Evolutionary conservation across 2,329 filamentous ascomycete species (phyloP).

Genomic region (Lachnellula arida): DNA sequence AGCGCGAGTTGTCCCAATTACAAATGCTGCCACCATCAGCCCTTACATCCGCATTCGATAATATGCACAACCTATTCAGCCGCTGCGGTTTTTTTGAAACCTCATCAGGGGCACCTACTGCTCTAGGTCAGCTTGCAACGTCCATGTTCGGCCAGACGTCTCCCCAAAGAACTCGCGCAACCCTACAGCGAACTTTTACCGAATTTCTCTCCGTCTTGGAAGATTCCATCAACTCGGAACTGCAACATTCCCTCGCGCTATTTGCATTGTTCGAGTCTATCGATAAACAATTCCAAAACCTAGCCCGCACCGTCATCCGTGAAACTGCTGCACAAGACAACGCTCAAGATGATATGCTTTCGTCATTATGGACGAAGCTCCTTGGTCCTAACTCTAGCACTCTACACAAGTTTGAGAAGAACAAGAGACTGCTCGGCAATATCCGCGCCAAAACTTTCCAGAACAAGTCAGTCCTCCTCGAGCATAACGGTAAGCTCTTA

Average conservation of each 20-base stretch:
- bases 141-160: constrained; percentile 74
- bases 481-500: constrained; percentile 79
- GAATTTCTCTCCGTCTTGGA: constrained; percentile 85
- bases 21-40: constrained; percentile 56
- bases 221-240: constrained; percentile 80
- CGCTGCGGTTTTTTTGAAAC: constrained; percentile 57
- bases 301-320: constrained; percentile 78
- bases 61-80: constrained; percentile 73
- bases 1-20: constrained; percentile 72
- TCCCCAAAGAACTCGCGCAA: constrained; percentile 73
- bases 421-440: constrained; percentile 71
- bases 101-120: constrained; percentile 53
- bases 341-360: constrained; percentile 74
- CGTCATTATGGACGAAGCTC: constrained; percentile 79
- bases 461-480: constrained; percentile 81
- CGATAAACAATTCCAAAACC: constrained; percentile 83
- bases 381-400: constrained; percentile 70
- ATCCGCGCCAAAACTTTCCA: constrained; percentile 78
- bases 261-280: constrained; percentile 90
- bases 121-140: constrained; percentile 63
- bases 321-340: constrained; percentile 79
- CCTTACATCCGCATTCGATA: constrained; percentile 71
- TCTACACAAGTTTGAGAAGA: constrained; percentile 89
- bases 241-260: constrained; percentile 72
- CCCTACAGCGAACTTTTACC: constrained; percentile 80